phyloP scores from a whole-genome alignment of 352 stramenopile species.

The Phytophthora megakarya region DNA sequence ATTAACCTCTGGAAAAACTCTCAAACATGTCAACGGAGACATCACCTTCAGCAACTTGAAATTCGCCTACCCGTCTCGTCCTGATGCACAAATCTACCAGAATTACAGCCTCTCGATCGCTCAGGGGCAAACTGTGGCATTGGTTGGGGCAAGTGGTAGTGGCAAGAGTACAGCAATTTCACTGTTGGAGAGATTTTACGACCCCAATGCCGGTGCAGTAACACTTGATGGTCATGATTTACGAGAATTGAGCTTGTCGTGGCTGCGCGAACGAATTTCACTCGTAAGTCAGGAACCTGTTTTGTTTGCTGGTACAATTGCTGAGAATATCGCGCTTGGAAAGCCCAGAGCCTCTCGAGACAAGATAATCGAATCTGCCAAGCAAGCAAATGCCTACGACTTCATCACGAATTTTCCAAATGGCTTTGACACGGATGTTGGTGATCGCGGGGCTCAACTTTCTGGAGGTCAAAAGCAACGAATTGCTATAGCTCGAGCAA shows the following conservation, averaged over 20 bases:
- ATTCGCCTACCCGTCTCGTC: slow-evolving; percentile 91
- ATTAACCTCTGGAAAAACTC: slow-evolving; percentile 16
- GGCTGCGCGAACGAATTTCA: slow-evolving; percentile 36
- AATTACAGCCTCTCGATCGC: slow-evolving; percentile 69
- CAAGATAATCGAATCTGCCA: slow-evolving; percentile 38
- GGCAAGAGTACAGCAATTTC: slow-evolving; percentile 88
- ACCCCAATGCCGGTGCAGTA: slow-evolving; percentile 55
- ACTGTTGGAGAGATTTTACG: slow-evolving; percentile 43
- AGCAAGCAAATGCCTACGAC: slow-evolving; percentile 42
- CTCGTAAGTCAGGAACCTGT: slow-evolving; percentile 30
- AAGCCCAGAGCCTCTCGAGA: slow-evolving; percentile 38
- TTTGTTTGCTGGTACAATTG: slow-evolving; percentile 23
- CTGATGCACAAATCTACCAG: slow-evolving; percentile 74
- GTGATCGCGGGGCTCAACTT: slow-evolving; percentile 40
- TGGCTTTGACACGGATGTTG: slow-evolving; percentile 45
- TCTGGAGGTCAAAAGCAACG: slow-evolving; percentile 44
- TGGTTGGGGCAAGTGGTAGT: slow-evolving; percentile 86
- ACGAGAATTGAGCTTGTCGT: slow-evolving; percentile 56
- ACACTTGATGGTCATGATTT: slow-evolving; percentile 74
- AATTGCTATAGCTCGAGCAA: slow-evolving; percentile 42
- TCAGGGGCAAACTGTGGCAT: slow-evolving; percentile 76
- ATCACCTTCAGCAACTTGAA: slow-evolving; percentile 83
- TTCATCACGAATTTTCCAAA: slow-evolving; percentile 42
- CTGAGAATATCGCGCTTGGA: slow-evolving; percentile 39
- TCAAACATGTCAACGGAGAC: slow-evolving; percentile 48